Evolutionary conservation across 805 yeast species (phyloP).

Genomic region (Candida khao-thaluensis): DNA sequence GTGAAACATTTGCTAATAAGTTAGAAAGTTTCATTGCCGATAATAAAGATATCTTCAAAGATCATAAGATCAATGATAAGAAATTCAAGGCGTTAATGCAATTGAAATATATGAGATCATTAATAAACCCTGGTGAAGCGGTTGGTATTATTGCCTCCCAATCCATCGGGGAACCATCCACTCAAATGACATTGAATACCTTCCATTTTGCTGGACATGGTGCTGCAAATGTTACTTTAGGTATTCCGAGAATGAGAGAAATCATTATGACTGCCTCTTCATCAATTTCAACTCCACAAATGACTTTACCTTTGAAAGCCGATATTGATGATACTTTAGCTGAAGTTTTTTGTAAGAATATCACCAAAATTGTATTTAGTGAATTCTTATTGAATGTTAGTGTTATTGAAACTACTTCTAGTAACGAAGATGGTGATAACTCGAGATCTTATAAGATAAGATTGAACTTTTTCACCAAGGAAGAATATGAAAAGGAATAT

Average conservation of each 20-base stretch:
- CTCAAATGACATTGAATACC: slow-evolving; percentile 97
- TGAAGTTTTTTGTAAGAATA: slow-evolving; percentile 87
- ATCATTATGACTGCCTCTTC: slow-evolving; percentile 99
- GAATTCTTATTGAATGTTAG: slow-evolving; percentile 83
- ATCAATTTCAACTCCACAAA: slow-evolving; percentile 95
- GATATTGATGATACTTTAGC: slow-evolving; percentile 87
- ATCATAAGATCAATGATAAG: slow-evolving; percentile 62
- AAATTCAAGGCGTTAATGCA: slow-evolving; percentile 97
- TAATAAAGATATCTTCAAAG: slow-evolving; percentile 52
- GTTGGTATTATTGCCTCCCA: slow-evolving; percentile 98
- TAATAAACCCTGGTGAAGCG: slow-evolving; percentile 94
- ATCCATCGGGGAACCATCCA: slow-evolving; percentile 98
- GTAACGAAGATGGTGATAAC: slow-evolving; percentile 45
- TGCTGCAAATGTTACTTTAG: slow-evolving; percentile 98
- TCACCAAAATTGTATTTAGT: slow-evolving; percentile 78
- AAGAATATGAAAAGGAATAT: slow-evolving; percentile 83
- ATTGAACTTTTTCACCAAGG: slow-evolving; percentile 69
- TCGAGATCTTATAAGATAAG: slow-evolving; percentile 74
- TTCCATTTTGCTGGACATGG: slow-evolving; percentile 99
- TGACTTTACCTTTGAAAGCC: slow-evolving; percentile 81
- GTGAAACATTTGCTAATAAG: slow-evolving; percentile 81
- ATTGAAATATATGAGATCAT: slow-evolving; percentile 94
- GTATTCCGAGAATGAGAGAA: slow-evolving; percentile 99
- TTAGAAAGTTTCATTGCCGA: slow-evolving; percentile 66
- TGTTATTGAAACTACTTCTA: slow-evolving; percentile 87